Base-by-base conservation (phyloP, 2,329 filamentous ascomycete species). In the Albifimbria verrucaria region DNA sequence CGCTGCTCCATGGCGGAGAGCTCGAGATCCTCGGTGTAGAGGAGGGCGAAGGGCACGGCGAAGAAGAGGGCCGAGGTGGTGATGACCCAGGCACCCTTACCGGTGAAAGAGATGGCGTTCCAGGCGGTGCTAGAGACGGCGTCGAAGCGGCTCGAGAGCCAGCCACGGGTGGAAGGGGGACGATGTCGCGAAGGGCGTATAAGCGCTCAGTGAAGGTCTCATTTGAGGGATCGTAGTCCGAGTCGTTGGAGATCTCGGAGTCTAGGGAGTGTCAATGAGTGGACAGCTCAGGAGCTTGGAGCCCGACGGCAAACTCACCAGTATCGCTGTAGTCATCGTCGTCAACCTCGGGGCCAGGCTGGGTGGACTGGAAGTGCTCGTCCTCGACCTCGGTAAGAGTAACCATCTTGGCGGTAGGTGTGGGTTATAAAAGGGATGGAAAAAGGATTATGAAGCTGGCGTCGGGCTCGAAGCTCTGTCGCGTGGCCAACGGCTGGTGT, bases 1-100 rank as follows among this genome's bases (percentile, higher is more conserved):
- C 97, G 93, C 73, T 92, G 86, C 85, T 99, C 94, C 91, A 97
- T 95, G 79, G 96, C 93, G 60, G 93, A 81, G 71, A 96, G 86
- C 79, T 96, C 90, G 81, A 97, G 92, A 79, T 99, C 94, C 80
- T 99, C 94, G 59, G 89, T 87, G 70, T 92, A 93, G 54, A 92
- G 93, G 62, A 99, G 79, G 54, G 92, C 92, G 80, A 92, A 97
- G 52, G 94, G 94, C 49, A 97, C 91, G 63, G 92, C 92, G 59
- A 97, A 77, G 69, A 99, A 78, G 68, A 99, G 82, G 55, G 90
- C 91, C 57, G 88, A 92, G 59, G 92, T 96, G 74, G 87, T 91
- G 54, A 99, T 77, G 52, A 97, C 86, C 91, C 92, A 99, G 62
- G 96, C 79, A 52, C 89, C 85, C 78, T 93, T 94, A 63, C 93